Base-by-base conservation (phyloP, 441 rosid genomes). In the Populus tomentosa region DNA sequence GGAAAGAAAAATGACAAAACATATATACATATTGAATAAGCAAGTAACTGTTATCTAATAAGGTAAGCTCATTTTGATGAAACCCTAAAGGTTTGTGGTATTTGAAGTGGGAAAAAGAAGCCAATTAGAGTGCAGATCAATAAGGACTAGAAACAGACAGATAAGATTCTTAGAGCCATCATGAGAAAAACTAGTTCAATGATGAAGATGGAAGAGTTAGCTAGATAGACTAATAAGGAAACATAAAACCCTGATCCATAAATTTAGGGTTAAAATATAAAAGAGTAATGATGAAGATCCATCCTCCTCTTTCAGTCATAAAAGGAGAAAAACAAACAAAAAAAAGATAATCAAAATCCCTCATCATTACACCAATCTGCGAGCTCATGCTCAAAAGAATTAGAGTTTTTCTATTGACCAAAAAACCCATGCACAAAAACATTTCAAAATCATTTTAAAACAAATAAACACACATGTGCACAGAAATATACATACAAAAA, bases 311-410 rank as follows among this genome's bases (percentile, higher is more conserved):
- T 75, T 73, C 79, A 78, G 88, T 85, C 87, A 86, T 85, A 76
- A 40, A 35, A 72, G 68, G 0, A 23, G 28, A 14, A 18, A 20
- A 61, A 70, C 64, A 72, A 33, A 7, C 26, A 72, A 68, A 63
- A 14, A 32, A 72, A 68, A 63, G 21, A 70, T 36, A 71, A 90
- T 88, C 92, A 90, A 87, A 84, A 84, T 71, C 78, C 79, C 77
- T 87, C 90, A 90, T 90, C 92, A 90, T 90, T 90, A 83, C 87
- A 77, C 90, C 89, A 88, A 88, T 90, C 90, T 88, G 87, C 16
- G 50, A 3, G 50, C 50, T 75, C 85, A 76, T 78, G 87, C 79
- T 78, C 86, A 69, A 35, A 71, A 71, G 4, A 75, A 73, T 74
- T 53, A 36, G 23, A 78, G 33, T 61, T 77, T 70, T 73, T 20